Base-by-base conservation (phyloP, 352 stramenopile species). In the Phytophthora ramorum region DNA sequence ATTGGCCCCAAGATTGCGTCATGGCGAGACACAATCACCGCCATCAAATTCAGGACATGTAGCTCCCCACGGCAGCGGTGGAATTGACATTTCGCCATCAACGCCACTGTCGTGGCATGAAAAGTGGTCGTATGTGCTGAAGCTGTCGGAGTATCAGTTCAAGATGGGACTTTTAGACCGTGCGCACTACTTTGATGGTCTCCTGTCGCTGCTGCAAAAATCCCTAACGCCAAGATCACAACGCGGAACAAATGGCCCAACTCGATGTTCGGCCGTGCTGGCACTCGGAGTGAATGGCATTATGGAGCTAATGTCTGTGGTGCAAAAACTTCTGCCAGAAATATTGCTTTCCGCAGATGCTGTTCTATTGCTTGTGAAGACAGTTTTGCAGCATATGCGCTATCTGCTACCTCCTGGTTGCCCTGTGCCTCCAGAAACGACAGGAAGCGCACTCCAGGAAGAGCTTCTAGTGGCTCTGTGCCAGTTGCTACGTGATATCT, bases 141-240 rank as follows among this genome's bases (percentile, higher is more conserved):
- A 92, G 59, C 61, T 96, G 14, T 90, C 87, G 13, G 73, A 89
- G 69, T 95, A 90, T 46, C 88, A 96, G 69, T 94, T 91, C 63
- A 89, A 92, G 50, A 55, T 87, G 24, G 81, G 86, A 1, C 60
- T 96, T 24, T 59, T 96, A 37, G 81, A 96, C 52, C 69, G 80
- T n/a, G 64, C 76, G 37, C 78, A 78, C n/a, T 95, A 89, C 56
- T 92, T 96, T 66, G 83, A 94, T 34, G 87, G 87, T 1, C 64
- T 96, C 3, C 37, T 93, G 4, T 93, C 88, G 30, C 51, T 96
- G 13, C 60, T 93, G 26, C 88, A 96, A 64, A 96, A 96, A 55
- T 73, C 75, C 1, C 57, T 95, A 28, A 81, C 84, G 7, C 85
- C 87, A n/a, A 77, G 83, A 49, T 76, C 58, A 17, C 63, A 60